Conservation (phyloP, 495 filamentous ascomycete species). For the Rusavskia elegans region DNA sequence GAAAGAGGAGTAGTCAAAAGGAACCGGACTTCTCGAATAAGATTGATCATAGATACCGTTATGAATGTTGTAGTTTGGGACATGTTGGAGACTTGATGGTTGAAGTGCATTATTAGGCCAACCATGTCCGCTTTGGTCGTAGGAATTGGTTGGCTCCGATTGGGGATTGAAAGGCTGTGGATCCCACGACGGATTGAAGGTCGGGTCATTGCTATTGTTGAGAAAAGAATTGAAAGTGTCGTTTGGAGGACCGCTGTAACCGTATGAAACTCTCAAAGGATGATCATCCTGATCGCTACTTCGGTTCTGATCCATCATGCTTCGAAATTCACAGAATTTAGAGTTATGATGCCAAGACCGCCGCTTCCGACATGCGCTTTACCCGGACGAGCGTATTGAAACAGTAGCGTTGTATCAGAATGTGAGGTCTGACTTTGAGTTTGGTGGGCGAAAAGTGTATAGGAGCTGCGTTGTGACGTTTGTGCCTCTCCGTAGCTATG, state of each 20-base stretch:
- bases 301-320: conserved; percentile 10
- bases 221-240: conserved; percentile 15
- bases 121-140: conserved; percentile 7
- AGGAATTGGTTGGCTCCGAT: conserved; percentile 10
- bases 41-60: conserved; percentile 5
- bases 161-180: conserved; percentile 5
- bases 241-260: conserved; percentile 8
- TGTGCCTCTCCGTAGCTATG: conserved; percentile 8
- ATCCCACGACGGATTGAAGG: conserved; percentile 13
- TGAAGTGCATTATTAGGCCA: conserved; percentile 5
- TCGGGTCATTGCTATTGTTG: conserved; percentile 11
- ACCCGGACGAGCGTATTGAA: not conserved
- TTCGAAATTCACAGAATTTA: conserved; percentile 1
- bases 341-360: not conserved
- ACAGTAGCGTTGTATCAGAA: not conserved
- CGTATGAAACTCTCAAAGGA: conserved; percentile 7
- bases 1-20: conserved; percentile 7
- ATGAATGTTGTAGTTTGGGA: conserved; percentile 4
- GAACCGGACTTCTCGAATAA: conserved; percentile 6
- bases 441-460: not conserved
- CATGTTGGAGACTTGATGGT: not conserved
- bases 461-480: conserved; percentile 2
- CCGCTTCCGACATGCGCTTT: not conserved
- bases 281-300: conserved; percentile 9
- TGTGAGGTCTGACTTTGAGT: not conserved